Evolutionary conservation across 2,329 filamentous ascomycete genomes (phyloP).

Genomic region (Penicillium sp.): DNA sequence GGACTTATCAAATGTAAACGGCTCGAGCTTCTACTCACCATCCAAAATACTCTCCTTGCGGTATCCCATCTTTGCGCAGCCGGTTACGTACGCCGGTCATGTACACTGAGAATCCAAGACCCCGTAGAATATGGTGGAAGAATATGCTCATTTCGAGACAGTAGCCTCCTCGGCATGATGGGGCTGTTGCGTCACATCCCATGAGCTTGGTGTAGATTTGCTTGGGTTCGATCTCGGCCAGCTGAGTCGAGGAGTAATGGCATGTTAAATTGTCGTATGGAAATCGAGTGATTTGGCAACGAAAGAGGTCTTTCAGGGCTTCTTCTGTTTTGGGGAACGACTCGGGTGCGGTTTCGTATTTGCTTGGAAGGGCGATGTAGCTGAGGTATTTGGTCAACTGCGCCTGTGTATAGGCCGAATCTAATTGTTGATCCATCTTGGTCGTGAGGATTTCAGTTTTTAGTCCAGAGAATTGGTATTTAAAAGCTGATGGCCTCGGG

Average conservation of each 20-base stretch:
- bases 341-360: constrained; percentile 20
- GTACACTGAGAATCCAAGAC: constrained; percentile 55
- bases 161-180: constrained; percentile 56
- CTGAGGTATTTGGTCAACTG: constrained; percentile 36
- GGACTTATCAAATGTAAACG: no score
- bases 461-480: no score
- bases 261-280: constrained; percentile 61
- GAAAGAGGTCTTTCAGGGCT: constrained; percentile 42
- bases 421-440: constrained; percentile 1
- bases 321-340: constrained; percentile 39
- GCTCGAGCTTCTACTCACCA: constrained; percentile 14
- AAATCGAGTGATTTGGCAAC: constrained; percentile 50
- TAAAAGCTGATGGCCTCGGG: no score
- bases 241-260: constrained; percentile 50
- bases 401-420: constrained; percentile 28
- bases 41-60: constrained; percentile 28
- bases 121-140: constrained; percentile 55
- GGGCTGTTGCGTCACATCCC: constrained; percentile 8
- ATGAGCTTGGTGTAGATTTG: constrained; percentile 55
- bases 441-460: no score
- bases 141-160: constrained; percentile 62
- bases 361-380: constrained; percentile 32
- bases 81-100: constrained; percentile 53
- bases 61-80: constrained; percentile 25
- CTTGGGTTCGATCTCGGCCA: constrained; percentile 49